These are phyloP conservation scores for Corynespora cassiicola DNA, from an alignment of 2,329 filamentous ascomycete species.

Conservation along the genomic window DNA sequence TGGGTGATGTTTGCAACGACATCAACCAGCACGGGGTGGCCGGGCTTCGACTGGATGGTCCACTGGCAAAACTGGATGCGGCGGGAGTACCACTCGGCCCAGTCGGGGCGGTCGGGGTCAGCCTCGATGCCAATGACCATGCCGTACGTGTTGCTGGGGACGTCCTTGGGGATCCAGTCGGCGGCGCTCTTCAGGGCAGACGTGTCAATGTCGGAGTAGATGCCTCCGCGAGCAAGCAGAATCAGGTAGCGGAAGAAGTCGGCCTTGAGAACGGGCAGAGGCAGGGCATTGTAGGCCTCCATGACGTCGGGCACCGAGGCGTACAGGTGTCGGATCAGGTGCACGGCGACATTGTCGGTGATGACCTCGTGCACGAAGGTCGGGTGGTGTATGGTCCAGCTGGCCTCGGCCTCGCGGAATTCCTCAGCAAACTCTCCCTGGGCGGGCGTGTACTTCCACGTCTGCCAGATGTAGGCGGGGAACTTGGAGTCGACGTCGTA, in stretches of 20 bases:
- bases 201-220: slow-evolving; percentile 88
- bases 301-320: slow-evolving; percentile 65
- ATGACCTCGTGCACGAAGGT: slow-evolving; percentile 96
- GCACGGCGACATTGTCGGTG: slow-evolving; percentile 83
- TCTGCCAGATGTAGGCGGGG: slow-evolving; percentile 99
- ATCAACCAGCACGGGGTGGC: slow-evolving; percentile 88
- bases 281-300: slow-evolving; percentile 57
- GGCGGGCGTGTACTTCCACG: slow-evolving; percentile 88
- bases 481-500: slow-evolving; percentile 91
- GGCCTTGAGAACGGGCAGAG: slow-evolving; percentile 63
- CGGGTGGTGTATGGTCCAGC: slow-evolving; percentile 87
- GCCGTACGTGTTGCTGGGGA: slow-evolving; percentile 80
- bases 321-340: slow-evolving; percentile 86
- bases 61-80: slow-evolving; percentile 98
- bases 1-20: slow-evolving; percentile 86
- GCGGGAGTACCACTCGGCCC: slow-evolving; percentile 94
- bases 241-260: slow-evolving; percentile 74
- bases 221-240: slow-evolving; percentile 76
- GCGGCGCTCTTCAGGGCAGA: slow-evolving; percentile 80
- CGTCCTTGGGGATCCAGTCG: slow-evolving; percentile 83
- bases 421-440: slow-evolving; percentile 75
- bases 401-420: slow-evolving; percentile 84
- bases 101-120: slow-evolving; percentile 90
- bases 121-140: slow-evolving; percentile 95
- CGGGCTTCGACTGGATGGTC: slow-evolving; percentile 96